Evolutionary conservation across 495 filamentous ascomycete species (phyloP), one percentile per base, ranked within the genome.

Genomic region (Parachaetomium inaequale): DNA sequence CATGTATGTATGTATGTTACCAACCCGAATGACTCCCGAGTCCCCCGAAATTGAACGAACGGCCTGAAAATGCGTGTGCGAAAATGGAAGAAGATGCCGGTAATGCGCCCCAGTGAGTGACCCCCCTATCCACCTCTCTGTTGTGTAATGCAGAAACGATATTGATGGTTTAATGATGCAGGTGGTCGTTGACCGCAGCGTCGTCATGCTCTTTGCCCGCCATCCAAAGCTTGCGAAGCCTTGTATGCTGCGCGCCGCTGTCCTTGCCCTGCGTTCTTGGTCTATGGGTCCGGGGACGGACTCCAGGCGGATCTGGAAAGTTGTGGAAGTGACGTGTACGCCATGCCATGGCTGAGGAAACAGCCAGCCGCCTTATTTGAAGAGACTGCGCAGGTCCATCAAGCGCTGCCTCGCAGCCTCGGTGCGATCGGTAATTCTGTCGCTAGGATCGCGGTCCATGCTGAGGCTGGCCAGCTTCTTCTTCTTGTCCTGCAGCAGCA

Each of bases 401-500:
- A 96, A 81, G 60, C 86, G 84, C 74, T 88, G 82, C 75, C 86
- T 87, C 21, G 88, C 85, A 2, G 86, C 85, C 70, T 96, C 91
- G 19, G 78, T 79, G 71, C 89, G 92, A 58, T 88, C 86, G 52
- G 88, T 76, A 66, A 89, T 86, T 29, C 69, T 68, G 15, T 74
- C 73, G 31, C 75, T 71, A 32, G 80, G 75, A 15, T 71, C 67
- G 32, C 84, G 79, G 62, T 87, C 87, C 87, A 97, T 87, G 66
- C 87, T 91, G 63, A 97, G 79, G 68, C 88, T 89, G 1, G 94
- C 94, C 26, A 98, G 78, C 68, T 89, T 87, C 68, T 85, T 86
- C 82, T 98, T 98, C 82, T 94, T 95, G 55, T 87, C 84, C 63
- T 96, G 93, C 54, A 98, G 76, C 60, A 88, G 81, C 3, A 95